Conservation (phyloP, 352 stramenopile genomes). For the Globisporangium middletonii region DNA sequence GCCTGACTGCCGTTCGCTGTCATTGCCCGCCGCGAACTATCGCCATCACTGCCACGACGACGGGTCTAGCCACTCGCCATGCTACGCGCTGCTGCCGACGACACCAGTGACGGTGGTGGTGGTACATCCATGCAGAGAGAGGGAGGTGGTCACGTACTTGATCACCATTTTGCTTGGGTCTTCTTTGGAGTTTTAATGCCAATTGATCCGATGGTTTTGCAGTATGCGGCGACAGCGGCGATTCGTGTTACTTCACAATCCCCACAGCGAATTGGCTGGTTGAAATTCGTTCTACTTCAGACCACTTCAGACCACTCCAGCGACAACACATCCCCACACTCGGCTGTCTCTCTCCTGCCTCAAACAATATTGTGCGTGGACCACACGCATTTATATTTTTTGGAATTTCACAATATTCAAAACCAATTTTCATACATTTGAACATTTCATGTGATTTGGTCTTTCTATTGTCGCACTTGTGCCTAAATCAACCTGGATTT, state of each 20-base stretch:
- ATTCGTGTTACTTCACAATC: slow-evolving; percentile 43
- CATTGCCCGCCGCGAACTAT: too few relatives aligned
- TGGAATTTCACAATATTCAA: too few relatives aligned
- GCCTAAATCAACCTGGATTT: too few relatives aligned
- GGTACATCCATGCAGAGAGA: background rate
- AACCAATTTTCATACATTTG: too few relatives aligned
- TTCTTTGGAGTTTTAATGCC: slow-evolving; percentile 88
- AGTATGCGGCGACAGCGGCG: slow-evolving; percentile 17
- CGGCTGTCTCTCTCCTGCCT: slow-evolving; percentile 2
- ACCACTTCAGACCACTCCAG: background rate
- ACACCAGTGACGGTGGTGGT: too few relatives aligned
- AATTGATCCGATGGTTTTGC: slow-evolving; percentile 50
- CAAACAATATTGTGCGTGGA: too few relatives aligned
- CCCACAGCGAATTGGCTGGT: slow-evolving; percentile 67
- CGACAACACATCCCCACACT: slow-evolving; percentile 2
- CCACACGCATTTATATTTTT: too few relatives aligned
- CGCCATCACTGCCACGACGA: background rate
- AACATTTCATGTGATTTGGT: too few relatives aligned
- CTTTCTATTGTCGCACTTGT: too few relatives aligned
- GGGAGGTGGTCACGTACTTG: slow-evolving; percentile 59
- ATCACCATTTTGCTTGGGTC: slow-evolving; percentile 88
- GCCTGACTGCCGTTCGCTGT: too few relatives aligned
- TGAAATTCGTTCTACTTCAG: slow-evolving; percentile 65
- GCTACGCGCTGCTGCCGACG: background rate
- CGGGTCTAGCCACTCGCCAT: background rate